These are phyloP conservation scores for Termitomyces eurrhizus DNA, from an alignment of 768 basidiomycete genomes.

Conservation along the genomic window DNA sequence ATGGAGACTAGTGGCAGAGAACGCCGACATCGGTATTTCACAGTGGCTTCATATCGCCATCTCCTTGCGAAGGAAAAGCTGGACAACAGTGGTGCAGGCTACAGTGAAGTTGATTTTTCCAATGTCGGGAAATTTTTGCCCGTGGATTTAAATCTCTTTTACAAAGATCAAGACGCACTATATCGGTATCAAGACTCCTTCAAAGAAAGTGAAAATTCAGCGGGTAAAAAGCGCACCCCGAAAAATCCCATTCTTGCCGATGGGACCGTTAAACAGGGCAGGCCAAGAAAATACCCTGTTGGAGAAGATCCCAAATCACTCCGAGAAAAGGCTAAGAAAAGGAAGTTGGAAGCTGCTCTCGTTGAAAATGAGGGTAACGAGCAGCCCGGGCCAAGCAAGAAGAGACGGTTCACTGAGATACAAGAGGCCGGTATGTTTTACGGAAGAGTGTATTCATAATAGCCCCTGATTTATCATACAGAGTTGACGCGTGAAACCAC, in stretches of 20 bases:
- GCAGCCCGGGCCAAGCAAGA: slow-evolving; percentile 20
- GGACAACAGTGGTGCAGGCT: slow-evolving; percentile 42
- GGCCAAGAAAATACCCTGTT: slow-evolving; percentile 42
- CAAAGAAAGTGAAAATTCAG: slow-evolving; percentile 30
- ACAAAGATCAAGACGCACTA: slow-evolving; percentile 38
- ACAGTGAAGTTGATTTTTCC: slow-evolving; percentile 42
- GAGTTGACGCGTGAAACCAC: background rate
- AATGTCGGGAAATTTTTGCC: slow-evolving; percentile 52
- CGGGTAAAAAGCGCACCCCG: slow-evolving; percentile 26
- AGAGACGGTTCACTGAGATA: slow-evolving; percentile 17
- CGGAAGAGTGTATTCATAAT: background rate
- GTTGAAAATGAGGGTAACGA: slow-evolving; percentile 9
- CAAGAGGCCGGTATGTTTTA: slow-evolving; percentile 9
- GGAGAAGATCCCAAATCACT: slow-evolving; percentile 17
- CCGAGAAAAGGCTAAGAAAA: slow-evolving; percentile 13
- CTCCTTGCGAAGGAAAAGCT: slow-evolving; percentile 65
- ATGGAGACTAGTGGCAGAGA: slow-evolving; percentile 86
- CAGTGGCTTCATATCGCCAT: slow-evolving; percentile 60
- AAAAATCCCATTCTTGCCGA: slow-evolving; percentile 50
- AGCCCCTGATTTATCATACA: background rate
- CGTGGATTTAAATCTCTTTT: slow-evolving; percentile 50
- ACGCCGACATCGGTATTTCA: slow-evolving; percentile 83
- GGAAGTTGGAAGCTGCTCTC: slow-evolving; percentile 17
- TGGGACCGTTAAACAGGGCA: slow-evolving; percentile 53
- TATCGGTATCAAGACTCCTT: slow-evolving; percentile 46